phyloP scores from a whole-genome alignment of 768 basidiomycete species.

The Saitozyma sp. region DNA sequence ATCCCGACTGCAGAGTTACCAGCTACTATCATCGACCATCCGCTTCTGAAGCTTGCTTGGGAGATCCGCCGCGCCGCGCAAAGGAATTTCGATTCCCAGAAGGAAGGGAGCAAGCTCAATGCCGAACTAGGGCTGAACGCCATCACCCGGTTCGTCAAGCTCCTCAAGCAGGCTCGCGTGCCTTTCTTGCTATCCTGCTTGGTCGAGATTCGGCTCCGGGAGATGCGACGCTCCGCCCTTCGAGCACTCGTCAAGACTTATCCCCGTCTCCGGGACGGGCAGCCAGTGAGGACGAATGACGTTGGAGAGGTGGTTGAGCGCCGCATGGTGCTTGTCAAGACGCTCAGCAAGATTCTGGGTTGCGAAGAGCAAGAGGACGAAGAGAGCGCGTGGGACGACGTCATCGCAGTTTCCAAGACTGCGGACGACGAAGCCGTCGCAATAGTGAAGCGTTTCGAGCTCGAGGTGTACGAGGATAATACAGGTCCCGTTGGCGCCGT shows the following conservation, averaged over 20 bases:
- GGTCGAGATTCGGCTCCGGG: conserved; percentile 78
- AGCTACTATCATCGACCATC: conserved; percentile 64
- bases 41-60: conserved; percentile 79
- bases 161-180: conserved; percentile 67
- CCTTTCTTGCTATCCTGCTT: conserved; percentile 88
- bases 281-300: conserved; percentile 49
- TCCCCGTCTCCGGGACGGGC: conserved; percentile 26
- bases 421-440: conserved; percentile 37
- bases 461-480: conserved; percentile 31
- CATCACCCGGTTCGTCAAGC: conserved; percentile 67
- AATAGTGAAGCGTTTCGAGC: conserved; percentile 28
- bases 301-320: conserved; percentile 57
- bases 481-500: conserved; percentile 37
- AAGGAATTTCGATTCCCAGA: conserved; percentile 60
- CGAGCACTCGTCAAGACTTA: conserved; percentile 61
- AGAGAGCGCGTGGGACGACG: conserved; percentile 42
- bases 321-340: conserved; percentile 41
- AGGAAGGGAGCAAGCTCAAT: conserved; percentile 59
- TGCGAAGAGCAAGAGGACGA: conserved; percentile 51
- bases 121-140: conserved; percentile 59
- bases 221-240: conserved; percentile 52
- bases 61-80: conserved; percentile 79
- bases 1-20: conserved; percentile 64
- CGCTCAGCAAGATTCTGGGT: conserved; percentile 51
- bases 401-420: conserved; percentile 12